A percentile compares a stretch with the other conserved stretches of the same genome.
These are phyloP conservation scores for Claviceps capensis DNA, from an alignment of 2,329 filamentous ascomycete genomes.

Conservation along the genomic window DNA sequence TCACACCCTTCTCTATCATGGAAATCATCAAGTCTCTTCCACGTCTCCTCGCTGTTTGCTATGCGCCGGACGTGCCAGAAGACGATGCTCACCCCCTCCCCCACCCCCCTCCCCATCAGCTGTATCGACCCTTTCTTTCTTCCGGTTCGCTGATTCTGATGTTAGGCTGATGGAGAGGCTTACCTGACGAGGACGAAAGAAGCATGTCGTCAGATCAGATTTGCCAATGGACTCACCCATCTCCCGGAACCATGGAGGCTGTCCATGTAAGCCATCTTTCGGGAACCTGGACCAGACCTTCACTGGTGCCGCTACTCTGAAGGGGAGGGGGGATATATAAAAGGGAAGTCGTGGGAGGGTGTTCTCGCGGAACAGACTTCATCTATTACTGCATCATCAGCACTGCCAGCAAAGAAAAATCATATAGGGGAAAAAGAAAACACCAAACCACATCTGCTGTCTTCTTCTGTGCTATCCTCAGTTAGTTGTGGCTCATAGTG, in stretches of 20 bases:
- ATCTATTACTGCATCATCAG: too few species aligned
- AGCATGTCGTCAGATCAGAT: neutral
- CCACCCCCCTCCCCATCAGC: neutral
- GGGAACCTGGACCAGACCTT: neutral
- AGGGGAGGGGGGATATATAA: neutral
- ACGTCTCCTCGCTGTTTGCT: neutral
- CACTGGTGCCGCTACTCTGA: neutral
- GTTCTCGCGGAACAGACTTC: too few species aligned
- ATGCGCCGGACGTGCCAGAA: neutral
- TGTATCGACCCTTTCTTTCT: neutral
- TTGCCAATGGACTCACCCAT: neutral
- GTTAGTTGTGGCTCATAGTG: too few species aligned
- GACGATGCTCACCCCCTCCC: neutral
- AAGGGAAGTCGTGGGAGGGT: neutral
- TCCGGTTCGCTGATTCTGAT: neutral
- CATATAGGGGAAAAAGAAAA: too few species aligned
- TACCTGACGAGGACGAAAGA: neutral
- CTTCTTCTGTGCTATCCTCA: too few species aligned
- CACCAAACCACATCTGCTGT: too few species aligned
- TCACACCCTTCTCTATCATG: too few species aligned
- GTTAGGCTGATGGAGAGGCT: neutral
- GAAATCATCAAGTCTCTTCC: too few species aligned
- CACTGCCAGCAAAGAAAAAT: too few species aligned
- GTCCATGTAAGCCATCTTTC: neutral
- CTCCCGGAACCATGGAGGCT: neutral